phyloP scores from a whole-genome alignment of 805 yeast species.

The Komagataella kurtzmanii region DNA sequence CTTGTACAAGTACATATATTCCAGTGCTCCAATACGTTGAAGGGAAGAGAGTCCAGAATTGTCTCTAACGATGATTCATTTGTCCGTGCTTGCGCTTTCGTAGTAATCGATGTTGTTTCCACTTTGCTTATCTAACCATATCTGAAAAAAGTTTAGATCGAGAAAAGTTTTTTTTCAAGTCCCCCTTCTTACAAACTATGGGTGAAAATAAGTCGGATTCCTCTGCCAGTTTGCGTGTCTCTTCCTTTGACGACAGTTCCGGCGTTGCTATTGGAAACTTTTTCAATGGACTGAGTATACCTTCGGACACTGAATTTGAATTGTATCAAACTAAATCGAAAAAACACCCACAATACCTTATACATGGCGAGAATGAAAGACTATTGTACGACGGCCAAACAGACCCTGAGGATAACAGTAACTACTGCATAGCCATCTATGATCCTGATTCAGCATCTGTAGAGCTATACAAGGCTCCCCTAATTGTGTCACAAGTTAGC shows the following conservation, averaged over 20 bases:
- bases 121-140: background rate
- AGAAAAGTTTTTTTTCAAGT: background rate
- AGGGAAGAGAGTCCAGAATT: no score
- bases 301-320: conserved; percentile 45
- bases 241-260: conserved; percentile 26
- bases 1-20: background rate
- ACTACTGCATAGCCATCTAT: conserved; percentile 65
- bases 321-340: conserved; percentile 35
- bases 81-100: no score
- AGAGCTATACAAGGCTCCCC: conserved; percentile 49
- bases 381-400: conserved; percentile 59
- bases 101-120: no score
- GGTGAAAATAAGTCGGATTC: background rate
- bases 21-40: no score
- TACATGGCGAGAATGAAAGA: conserved; percentile 70
- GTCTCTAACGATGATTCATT: no score
- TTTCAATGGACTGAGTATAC: conserved; percentile 62
- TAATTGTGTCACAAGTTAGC: conserved; percentile 47
- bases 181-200: background rate
- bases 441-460: conserved; percentile 54
- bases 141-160: background rate
- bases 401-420: conserved; percentile 20
- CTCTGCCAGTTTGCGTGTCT: conserved; percentile 9
- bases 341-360: conserved; percentile 22
- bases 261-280: conserved; percentile 53